phyloP scores from a whole-genome alignment of 2,329 filamentous ascomycete genomes.

The Aschersonia sp. region DNA sequence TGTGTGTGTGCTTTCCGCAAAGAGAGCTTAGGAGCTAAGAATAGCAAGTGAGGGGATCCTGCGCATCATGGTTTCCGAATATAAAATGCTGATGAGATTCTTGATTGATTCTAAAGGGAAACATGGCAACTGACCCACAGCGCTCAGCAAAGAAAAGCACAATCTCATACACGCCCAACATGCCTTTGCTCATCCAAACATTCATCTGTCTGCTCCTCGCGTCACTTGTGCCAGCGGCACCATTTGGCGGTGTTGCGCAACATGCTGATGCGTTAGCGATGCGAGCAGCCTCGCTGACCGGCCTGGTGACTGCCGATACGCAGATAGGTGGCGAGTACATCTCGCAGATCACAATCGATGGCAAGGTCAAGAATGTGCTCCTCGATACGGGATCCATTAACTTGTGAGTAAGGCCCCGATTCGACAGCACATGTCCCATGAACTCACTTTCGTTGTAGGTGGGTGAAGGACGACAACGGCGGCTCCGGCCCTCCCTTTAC shows the following conservation, averaged over 20 bases:
- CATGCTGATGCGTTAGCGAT: background rate
- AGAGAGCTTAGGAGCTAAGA: background rate
- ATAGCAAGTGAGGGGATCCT: background rate
- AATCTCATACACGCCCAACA: background rate
- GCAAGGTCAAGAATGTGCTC: background rate
- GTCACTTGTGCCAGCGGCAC: background rate
- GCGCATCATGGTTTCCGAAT: background rate
- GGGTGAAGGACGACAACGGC: background rate
- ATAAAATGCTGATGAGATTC: background rate
- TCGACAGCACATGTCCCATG: background rate
- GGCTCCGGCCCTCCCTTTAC: background rate
- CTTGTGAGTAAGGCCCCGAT: background rate
- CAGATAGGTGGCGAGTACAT: background rate
- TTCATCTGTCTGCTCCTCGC: background rate
- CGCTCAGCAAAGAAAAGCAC: background rate
- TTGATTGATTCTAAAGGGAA: background rate
- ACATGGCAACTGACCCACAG: background rate
- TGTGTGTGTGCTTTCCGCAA: background rate
- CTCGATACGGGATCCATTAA: background rate
- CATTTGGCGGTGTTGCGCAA: background rate
- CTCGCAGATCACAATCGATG: background rate
- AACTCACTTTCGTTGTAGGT: background rate
- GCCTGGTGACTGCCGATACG: background rate
- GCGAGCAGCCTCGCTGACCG: background rate
- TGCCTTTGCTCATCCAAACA: background rate